Conservation (phyloP, 2,329 filamentous ascomycete genomes). For the Alternaria ethzedia region DNA sequence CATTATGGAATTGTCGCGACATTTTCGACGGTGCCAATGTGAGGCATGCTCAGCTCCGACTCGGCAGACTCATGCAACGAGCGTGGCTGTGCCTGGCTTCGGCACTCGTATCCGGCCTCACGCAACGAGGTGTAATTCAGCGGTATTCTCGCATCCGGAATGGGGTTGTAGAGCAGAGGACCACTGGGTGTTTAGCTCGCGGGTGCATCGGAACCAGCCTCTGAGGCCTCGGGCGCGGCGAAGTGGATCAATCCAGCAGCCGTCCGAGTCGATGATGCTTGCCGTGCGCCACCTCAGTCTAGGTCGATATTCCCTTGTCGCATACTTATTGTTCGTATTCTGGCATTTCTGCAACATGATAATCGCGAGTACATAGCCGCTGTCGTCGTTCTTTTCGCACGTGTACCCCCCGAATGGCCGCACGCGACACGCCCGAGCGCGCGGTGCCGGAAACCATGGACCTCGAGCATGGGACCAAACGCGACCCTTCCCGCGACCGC, state of each 20-base stretch:
- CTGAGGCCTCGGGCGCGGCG: not conserved
- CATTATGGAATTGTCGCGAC: not conserved
- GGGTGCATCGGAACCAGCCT: not conserved
- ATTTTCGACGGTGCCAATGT: not conserved
- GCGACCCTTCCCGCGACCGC: not conserved
- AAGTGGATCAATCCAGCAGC: not conserved
- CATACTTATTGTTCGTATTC: not conserved
- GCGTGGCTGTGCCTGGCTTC: not conserved
- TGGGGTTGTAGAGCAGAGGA: not conserved
- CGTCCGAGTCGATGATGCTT: slow-evolving; percentile 5
- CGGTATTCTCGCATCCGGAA: not conserved
- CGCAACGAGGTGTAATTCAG: not conserved
- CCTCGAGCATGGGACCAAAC: slow-evolving; percentile 13
- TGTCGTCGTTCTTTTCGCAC: not conserved
- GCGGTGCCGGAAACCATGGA: slow-evolving; percentile 7
- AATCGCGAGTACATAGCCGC: not conserved
- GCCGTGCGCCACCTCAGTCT: not conserved
- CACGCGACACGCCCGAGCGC: slow-evolving; percentile 9
- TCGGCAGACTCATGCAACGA: not conserved
- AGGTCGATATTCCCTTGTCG: not conserved
- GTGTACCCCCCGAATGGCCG: not conserved
- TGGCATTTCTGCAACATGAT: slow-evolving; percentile 4
- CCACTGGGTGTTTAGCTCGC: not conserved
- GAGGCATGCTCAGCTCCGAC: not conserved
- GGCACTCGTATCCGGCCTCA: not conserved